Conservation (phyloP, 805 yeast species). For the Torulaspora quercuum region DNA sequence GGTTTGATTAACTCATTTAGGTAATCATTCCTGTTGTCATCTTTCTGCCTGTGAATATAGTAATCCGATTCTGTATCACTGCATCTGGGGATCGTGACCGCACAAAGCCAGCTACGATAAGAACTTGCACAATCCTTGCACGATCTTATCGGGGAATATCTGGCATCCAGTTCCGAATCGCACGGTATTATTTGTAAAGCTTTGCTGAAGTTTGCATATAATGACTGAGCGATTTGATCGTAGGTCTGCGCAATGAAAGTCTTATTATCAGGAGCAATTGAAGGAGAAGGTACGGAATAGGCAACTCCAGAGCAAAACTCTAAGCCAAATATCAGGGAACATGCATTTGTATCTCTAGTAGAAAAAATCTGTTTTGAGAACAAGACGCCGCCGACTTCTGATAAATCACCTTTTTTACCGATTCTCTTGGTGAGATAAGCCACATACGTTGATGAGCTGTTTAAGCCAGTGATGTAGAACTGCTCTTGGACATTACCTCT, state of each 20-base stretch:
- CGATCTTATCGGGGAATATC: slow-evolving; percentile 68
- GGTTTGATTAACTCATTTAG: slow-evolving; percentile 56
- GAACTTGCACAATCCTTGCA: slow-evolving; percentile 70
- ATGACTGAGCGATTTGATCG: slow-evolving; percentile 55
- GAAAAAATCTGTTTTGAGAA: slow-evolving; percentile 56
- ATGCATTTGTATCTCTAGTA: slow-evolving; percentile 52
- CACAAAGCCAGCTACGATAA: slow-evolving; percentile 85
- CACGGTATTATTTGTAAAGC: slow-evolving; percentile 78
- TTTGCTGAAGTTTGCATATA: slow-evolving; percentile 64
- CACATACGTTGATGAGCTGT: slow-evolving; percentile 55
- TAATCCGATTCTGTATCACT: slow-evolving; percentile 47
- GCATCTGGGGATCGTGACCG: slow-evolving; percentile 85
- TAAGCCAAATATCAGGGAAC: slow-evolving; percentile 70
- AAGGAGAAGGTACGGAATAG: slow-evolving; percentile 72
- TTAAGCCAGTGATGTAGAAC: slow-evolving; percentile 58
- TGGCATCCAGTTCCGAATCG: slow-evolving; percentile 58
- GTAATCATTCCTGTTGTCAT: slow-evolving; percentile 56
- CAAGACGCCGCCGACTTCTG: slow-evolving; percentile 58
- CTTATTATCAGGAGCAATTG: slow-evolving; percentile 35
- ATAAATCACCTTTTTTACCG: slow-evolving; percentile 28
- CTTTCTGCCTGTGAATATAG: slow-evolving; percentile 45
- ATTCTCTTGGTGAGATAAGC: slow-evolving; percentile 58
- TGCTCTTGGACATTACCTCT: slow-evolving; percentile 54
- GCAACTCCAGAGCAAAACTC: slow-evolving; percentile 80
- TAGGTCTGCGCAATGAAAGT: slow-evolving; percentile 46